Base-by-base conservation (phyloP, 2,329 filamentous ascomycete genomes). In the Elsinoe batatas region DNA sequence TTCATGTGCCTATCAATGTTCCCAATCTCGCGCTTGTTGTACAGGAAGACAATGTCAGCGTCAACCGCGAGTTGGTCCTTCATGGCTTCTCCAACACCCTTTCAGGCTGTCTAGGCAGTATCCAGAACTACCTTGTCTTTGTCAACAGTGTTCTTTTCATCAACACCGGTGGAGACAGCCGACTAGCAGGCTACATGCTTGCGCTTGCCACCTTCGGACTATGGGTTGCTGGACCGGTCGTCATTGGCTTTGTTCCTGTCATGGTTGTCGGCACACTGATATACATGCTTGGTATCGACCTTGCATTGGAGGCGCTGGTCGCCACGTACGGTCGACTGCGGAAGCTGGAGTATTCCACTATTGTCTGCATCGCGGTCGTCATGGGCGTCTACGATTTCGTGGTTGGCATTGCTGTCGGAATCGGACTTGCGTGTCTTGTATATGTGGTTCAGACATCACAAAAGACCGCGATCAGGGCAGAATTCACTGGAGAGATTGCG, bases 381-480 rank as follows among this genome's bases (percentile, higher is more conserved):
- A 98, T 98, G 93, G 93, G 93, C 1, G 83, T 90, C 8, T 91
- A 95, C 72, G 93, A 98, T 70, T 98, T 98, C 66, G 93, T 98
- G 3, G 82, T 90, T 26, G 93, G 93, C 17, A 96, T 98, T 43
- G 83, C 93, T 10, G 81, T 95, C 30, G 93, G 93, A 3, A 95
- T 98, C 55, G 78, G 95, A 1, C 76, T 98, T 43, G 93, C 93
- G 0, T 97, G 95, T 66, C 79, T 94, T 20, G 91, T 88, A 44
- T 86, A 95, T 60, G 88, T 95, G 26, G 84, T 96, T 22, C 91
- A 97, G 68, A 91, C 90, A 8, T 95, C 93, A 1, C 82, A 87
- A 54, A 86, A 94, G 32, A 90, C 91, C 1, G 90, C 93, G 13
- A 87, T 98, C 47, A 81, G 91, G 50, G 89, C 88, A 5, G 88